Percentiles rank a stretch among this genome's conserved stretches.
These are phyloP conservation scores for Neonectria faginata DNA, from an alignment of 2,329 filamentous ascomycete species.

Conservation along the genomic window DNA sequence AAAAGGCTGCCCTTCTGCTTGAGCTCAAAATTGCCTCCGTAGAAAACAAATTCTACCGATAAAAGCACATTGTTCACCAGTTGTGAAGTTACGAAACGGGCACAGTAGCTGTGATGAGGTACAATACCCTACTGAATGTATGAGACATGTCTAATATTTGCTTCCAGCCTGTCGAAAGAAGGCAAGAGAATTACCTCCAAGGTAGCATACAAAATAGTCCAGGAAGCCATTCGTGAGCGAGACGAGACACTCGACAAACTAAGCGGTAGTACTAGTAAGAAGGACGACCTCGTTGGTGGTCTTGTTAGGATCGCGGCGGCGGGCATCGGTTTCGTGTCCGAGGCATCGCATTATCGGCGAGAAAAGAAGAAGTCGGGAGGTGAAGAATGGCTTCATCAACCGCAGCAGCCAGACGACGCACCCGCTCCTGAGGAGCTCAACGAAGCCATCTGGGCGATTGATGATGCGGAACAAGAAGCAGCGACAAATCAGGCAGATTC, in stretches of 20 bases:
- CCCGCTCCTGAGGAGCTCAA: neutral
- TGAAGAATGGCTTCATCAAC: neutral
- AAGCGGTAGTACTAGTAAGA: neutral
- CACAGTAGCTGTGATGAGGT: neutral
- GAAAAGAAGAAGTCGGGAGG: constrained; percentile 12
- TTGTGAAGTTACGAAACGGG: neutral
- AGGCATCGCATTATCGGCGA: constrained; percentile 14
- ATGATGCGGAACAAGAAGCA: constrained; percentile 1
- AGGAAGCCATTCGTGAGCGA: constrained; percentile 6
- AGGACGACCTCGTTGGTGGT: constrained; percentile 9
- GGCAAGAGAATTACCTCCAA: constrained; percentile 1
- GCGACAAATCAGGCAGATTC: neutral
- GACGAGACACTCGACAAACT: constrained; percentile 1
- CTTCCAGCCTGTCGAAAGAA: neutral
- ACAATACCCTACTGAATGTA: neutral
- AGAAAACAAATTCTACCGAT: too few species aligned
- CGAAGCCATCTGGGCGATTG: constrained; percentile 9
- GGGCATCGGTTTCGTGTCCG: constrained; percentile 20
- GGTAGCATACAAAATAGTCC: neutral
- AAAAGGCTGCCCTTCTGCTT: too few species aligned
- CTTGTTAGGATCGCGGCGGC: constrained; percentile 20
- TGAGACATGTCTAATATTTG: neutral
- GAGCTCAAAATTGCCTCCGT: too few species aligned
- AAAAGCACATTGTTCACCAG: too few species aligned
- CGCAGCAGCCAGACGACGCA: neutral